Base-by-base conservation (phyloP, 2,329 filamentous ascomycete genomes). In the Lachnellula cervina region DNA sequence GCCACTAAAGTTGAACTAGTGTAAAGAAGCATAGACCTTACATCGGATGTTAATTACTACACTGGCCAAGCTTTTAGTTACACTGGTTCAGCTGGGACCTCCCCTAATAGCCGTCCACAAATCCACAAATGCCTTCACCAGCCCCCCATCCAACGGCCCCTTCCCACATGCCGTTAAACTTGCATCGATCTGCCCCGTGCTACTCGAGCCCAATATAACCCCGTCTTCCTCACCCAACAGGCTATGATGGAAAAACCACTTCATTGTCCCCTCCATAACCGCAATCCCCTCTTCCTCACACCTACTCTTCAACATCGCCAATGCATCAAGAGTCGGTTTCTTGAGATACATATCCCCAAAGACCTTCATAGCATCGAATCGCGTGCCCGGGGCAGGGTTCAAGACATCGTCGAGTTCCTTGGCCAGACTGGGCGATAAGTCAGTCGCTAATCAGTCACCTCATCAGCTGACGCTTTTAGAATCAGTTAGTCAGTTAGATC, bases 281-380 rank as follows among this genome's bases (percentile, higher is more conserved):
- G 51, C 28, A n/a, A 54, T 49, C 5, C 44, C 44, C 19, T 48
- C 35, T 38, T 42, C 28, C 23, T 54, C 44, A 17, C 44, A 54
- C 3, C 40, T 25, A 2, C 19, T 19, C 16, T 45, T 54, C 35
- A 48, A 46, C 8, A 17, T 8, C n/a, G 21, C 47, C 35, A 54
- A 37, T 9, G 34, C 43, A 19, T 45, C 37, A 46, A 54, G 9
- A 21, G 35, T 54, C 7, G 44, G 23, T 8, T 54, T 42, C 43
- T 49, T 54, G 2, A 54, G 23, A 37, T 48, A 54, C 43, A 49
- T 16, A 25, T 49, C 44, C 16, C 51, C 51, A 21, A 54, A 54
- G 7, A 54, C 35, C 16, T 45, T 45, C 51, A 54, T 54, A 14
- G 43, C 44, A 49, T 54, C 51, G 16, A 54, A 54, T 8, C 51